These are phyloP conservation scores for Neoarthrinium moseri DNA, from an alignment of 2,329 filamentous ascomycete genomes.

Conservation along the genomic window DNA sequence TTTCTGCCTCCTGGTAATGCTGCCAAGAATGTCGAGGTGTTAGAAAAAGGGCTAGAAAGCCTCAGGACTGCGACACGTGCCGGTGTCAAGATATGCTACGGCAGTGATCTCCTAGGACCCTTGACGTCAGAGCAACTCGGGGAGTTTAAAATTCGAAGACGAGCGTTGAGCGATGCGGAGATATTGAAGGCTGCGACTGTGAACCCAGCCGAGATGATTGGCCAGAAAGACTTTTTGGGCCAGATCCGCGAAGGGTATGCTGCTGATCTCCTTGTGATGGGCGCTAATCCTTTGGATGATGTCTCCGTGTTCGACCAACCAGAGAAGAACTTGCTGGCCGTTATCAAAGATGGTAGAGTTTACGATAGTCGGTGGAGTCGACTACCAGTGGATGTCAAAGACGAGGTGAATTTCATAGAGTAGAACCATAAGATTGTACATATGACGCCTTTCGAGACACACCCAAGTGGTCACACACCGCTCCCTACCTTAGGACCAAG, in stretches of 20 bases:
- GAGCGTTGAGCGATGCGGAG: slow-evolving; percentile 18
- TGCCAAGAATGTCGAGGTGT: slow-evolving; percentile 10
- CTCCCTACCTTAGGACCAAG: too few relatives aligned
- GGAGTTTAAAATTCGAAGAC: slow-evolving; percentile 29
- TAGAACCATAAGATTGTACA: too few relatives aligned
- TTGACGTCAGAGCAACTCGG: slow-evolving; percentile 28
- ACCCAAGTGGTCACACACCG: too few relatives aligned
- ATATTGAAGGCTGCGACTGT: slow-evolving; percentile 34
- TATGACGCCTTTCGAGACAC: too few relatives aligned
- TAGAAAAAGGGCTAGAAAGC: neutral
- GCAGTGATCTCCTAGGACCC: slow-evolving; percentile 28
- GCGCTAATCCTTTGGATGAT: slow-evolving; percentile 54
- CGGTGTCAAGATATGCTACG: slow-evolving; percentile 10
- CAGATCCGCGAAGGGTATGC: slow-evolving; percentile 47
- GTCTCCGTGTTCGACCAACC: slow-evolving; percentile 47
- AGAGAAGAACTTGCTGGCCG: slow-evolving; percentile 45
- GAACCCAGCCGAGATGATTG: slow-evolving; percentile 49
- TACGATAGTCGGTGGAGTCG: slow-evolving; percentile 13
- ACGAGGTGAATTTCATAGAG: neutral
- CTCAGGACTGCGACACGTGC: neutral
- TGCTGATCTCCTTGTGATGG: slow-evolving; percentile 53
- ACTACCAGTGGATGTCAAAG: slow-evolving; percentile 1
- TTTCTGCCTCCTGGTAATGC: slow-evolving; percentile 35
- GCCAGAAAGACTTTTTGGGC: slow-evolving; percentile 44
- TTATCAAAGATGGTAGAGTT: slow-evolving; percentile 56